phyloP scores from a whole-genome alignment of 768 basidiomycete species.

The Podaxis sp. region DNA sequence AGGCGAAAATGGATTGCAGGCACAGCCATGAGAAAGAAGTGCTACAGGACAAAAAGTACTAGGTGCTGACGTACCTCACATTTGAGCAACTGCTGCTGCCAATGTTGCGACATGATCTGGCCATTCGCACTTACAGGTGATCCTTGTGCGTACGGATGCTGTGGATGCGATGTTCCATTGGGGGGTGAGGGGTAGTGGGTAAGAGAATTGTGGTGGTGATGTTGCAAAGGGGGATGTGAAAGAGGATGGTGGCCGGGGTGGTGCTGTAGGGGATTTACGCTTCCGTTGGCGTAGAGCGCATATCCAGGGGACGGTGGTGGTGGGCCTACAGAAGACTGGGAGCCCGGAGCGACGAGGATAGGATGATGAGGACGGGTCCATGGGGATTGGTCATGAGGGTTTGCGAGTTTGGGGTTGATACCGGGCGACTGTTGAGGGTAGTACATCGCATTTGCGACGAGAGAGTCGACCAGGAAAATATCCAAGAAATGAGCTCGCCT shows the following conservation, averaged over 20 bases:
- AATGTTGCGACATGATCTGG: conserved; percentile 77
- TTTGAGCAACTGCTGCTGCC: conserved; percentile 93
- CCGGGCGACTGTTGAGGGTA: conserved; percentile 84
- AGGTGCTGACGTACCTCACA: conserved; percentile 69
- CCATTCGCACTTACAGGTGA: conserved; percentile 61
- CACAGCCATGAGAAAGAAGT: conserved; percentile 36
- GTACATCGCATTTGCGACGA: conserved; percentile 64
- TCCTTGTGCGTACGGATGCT: conserved; percentile 40
- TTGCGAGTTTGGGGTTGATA: conserved; percentile 73
- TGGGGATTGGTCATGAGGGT: conserved; percentile 72
- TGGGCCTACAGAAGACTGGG: conserved; percentile 57
- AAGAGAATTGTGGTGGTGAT: conserved; percentile 79
- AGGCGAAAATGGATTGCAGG: conserved; percentile 17
- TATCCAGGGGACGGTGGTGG: conserved; percentile 76
- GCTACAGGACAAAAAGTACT: conserved; percentile 14
- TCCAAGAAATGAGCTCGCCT: conserved; percentile 13
- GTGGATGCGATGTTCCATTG: conserved; percentile 59
- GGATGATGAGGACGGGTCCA: conserved; percentile 67
- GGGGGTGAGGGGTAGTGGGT: conserved; percentile 82
- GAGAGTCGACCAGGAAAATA: conserved; percentile 4
- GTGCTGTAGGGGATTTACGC: conserved; percentile 61
- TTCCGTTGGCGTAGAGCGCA: conserved; percentile 73
- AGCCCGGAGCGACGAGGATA: conserved; percentile 45
- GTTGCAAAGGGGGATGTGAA: conserved; percentile 54
- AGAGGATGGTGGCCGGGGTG: conserved; percentile 57